Evolutionary conservation across 2,329 filamentous ascomycete genomes (phyloP).

Genomic region (Colletotrichum cordylinicola): DNA sequence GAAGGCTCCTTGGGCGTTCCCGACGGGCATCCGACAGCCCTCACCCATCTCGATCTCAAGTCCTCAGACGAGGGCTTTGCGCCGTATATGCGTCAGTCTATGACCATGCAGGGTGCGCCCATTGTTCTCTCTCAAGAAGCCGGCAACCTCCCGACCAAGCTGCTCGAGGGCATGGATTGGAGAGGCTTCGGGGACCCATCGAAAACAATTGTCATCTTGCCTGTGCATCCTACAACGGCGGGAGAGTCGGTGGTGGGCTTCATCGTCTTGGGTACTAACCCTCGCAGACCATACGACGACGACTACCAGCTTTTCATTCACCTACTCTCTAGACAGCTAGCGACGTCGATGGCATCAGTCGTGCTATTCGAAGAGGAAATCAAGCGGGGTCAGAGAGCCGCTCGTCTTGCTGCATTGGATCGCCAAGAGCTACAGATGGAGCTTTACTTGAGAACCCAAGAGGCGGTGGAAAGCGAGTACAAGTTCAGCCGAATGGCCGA

Average conservation of each 20-base stretch:
- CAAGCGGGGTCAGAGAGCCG: constrained; percentile 73
- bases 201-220: constrained; percentile 75
- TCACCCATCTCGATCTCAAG: constrained; percentile 70
- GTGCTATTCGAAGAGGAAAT: constrained; percentile 87
- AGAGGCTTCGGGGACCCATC: constrained; percentile 76
- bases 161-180: constrained; percentile 73
- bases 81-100: constrained; percentile 77
- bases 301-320: constrained; percentile 82
- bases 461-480: constrained; percentile 72
- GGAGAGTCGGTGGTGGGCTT: constrained; percentile 79
- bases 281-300: constrained; percentile 78
- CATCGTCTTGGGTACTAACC: constrained; percentile 79
- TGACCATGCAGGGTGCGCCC: constrained; percentile 68
- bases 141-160: constrained; percentile 66
- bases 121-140: constrained; percentile 72
- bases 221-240: constrained; percentile 76
- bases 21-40: constrained; percentile 64
- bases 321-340: constrained; percentile 75
- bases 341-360: constrained; percentile 81
- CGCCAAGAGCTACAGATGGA: constrained; percentile 80
- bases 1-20: constrained; percentile 77
- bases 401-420: constrained; percentile 76
- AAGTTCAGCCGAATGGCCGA: constrained; percentile 86
- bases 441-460: constrained; percentile 68
- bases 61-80: constrained; percentile 76